Evolutionary conservation across 2,329 filamentous ascomycete species (phyloP), one percentile per base, ranked within the genome.

Genomic region (Allantophomopsis lycopodina): DNA sequence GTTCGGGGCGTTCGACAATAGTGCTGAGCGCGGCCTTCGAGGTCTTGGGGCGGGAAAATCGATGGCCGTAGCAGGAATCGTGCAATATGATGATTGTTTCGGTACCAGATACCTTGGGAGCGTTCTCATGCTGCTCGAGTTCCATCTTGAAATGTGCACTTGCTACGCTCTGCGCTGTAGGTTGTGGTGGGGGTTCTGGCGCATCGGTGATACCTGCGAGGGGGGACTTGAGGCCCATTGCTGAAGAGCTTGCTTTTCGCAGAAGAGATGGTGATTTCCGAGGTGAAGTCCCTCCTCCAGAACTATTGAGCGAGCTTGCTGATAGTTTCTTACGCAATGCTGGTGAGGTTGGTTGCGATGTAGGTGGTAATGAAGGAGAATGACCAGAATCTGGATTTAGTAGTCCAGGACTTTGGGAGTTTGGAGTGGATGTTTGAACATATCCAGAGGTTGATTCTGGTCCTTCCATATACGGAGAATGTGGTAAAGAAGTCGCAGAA

Each of bases 11-110:
- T 61, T 98, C 91, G 37, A 98, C 88, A 47, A 98, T 94, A 41
- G 79, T 83, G 51, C 67, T 76, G 1, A 96, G 68, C 13, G 73
- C 71, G 35, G 65, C 70, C 51, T 81, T 81, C 16, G 76, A 80
- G 1, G 86, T 81, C 50, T 83, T 79, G 4, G 86, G 86, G 35
- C 91, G 73, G 10, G 88, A 85, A 59, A 79, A 98, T 16, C 87
- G 79, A 61, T 98, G 91, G 17, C 89, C 88, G 56, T 96, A 98
- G 60, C 89, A 94, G 39, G 83, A 79, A 62, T 98, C 91, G 52
- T 96, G 87, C 2, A 98, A 64, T 21, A 98, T 71, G 36, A 96
- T 87, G 4, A 93, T 62, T 0, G 86, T 86, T 44, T 87, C 66
- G 10, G 71, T 60, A 28, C 61, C 48, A 18, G 48, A 46, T 16